phyloP scores from a whole-genome alignment of 371 early-diverging fungal species.

The Entomophthora muscae region DNA sequence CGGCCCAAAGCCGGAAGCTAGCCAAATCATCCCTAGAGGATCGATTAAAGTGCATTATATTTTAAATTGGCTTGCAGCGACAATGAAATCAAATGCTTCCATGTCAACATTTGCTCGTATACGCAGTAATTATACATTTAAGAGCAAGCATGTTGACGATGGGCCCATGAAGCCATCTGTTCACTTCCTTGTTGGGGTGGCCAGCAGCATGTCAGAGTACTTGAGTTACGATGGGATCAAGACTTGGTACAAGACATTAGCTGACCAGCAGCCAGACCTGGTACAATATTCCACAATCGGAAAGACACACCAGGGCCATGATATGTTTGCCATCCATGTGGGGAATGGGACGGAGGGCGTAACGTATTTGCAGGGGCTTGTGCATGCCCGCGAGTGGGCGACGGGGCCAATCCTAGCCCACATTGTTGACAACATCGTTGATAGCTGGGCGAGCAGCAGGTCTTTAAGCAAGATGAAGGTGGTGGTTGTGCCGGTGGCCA shows the following conservation, averaged over 20 bases:
- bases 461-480: conserved; percentile 12
- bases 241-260: neutral
- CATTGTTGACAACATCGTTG: neutral
- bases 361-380: neutral
- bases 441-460: neutral
- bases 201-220: too few relatives aligned
- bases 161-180: too few relatives aligned
- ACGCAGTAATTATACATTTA: too few relatives aligned
- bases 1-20: too few relatives aligned
- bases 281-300: conserved; percentile 7
- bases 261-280: neutral
- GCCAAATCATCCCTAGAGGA: too few relatives aligned
- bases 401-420: neutral
- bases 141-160: too few relatives aligned
- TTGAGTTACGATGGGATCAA: neutral
- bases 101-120: too few relatives aligned
- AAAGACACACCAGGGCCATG: neutral
- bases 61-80: too few relatives aligned
- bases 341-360: too few relatives aligned
- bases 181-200: too few relatives aligned
- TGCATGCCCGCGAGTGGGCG: conserved; percentile 10
- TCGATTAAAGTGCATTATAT: too few relatives aligned
- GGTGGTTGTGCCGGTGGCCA: conserved; percentile 25
- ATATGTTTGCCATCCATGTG: conserved; percentile 4
- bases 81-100: too few relatives aligned